Base-by-base conservation (phyloP, 2,329 filamentous ascomycete genomes). In the Microascus cirrosus region DNA sequence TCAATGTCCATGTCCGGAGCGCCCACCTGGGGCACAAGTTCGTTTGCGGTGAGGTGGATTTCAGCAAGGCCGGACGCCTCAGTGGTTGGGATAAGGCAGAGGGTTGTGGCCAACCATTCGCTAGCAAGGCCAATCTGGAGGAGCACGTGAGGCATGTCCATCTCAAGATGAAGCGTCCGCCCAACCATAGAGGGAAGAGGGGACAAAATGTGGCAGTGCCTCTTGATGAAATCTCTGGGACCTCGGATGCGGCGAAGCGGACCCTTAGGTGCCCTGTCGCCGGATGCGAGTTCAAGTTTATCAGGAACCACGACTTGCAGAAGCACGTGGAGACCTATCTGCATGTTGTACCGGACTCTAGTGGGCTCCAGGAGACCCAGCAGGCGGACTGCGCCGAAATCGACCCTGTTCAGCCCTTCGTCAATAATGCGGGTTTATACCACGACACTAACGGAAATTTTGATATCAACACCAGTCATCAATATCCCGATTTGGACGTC, bases 71-170 rank as follows among this genome's bases (percentile, higher is more conserved):
- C 11, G 39, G 36, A 7, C 50, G 36, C 6, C 72, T 94, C 1
- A 71, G 74, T 11, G 75, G 71, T 6, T 95, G 90, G 87, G 75
- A 81, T 59, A 79, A 78, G 24, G 71, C 78, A 11, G 77, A 84
- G 55, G 89, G 86, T 18, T 97, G 93, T 66, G 88, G 86, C 2
- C 81, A 84, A 60, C 80, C 80, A 39, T 94, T 95, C 66, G 81
- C 82, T 59, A 88, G 86, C 61, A 96, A 95, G 69, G 80, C 83
- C 20, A 84, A 84, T 34, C 78, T 96, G 0, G 88, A 93, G 69
- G 87, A 94, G 63, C 93, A 97, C 67, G 79, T 96, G 52, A 85
- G 89, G 22, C 90, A 87, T 54, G 81, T 89, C 24, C 93, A 97
- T 68, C 75, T 96, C 28, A 83, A 85, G n/a, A 66, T 71, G 18